phyloP scores from a whole-genome alignment of 495 filamentous ascomycete species.

The Aspergillus bridgeri region DNA sequence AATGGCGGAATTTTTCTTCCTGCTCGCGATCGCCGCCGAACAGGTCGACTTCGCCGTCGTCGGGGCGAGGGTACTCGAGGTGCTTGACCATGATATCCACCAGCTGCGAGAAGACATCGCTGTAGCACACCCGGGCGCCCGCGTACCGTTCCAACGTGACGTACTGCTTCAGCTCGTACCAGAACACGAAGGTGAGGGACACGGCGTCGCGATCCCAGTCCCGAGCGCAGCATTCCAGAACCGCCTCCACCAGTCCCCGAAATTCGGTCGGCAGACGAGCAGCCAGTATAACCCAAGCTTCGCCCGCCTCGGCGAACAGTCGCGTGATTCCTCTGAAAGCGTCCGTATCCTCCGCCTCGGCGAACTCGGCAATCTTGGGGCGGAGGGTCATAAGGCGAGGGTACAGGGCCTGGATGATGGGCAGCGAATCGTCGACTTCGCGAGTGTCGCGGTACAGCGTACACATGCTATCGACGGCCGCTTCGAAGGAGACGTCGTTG shows the following conservation, averaged over 20 bases:
- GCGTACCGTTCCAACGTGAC: slow-evolving; percentile 84
- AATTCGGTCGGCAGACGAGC: slow-evolving; percentile 79
- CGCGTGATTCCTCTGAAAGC: slow-evolving; percentile 82
- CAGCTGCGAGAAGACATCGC: slow-evolving; percentile 77
- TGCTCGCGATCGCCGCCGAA: slow-evolving; percentile 95
- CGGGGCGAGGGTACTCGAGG: slow-evolving; percentile 80
- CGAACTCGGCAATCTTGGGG: slow-evolving; percentile 72
- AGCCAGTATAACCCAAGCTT: slow-evolving; percentile 88
- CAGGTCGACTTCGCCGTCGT: slow-evolving; percentile 73
- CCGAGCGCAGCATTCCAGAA: slow-evolving; percentile 82
- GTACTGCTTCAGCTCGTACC: slow-evolving; percentile 98
- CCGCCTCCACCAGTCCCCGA: slow-evolving; percentile 78
- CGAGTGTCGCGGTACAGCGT: slow-evolving; percentile 88
- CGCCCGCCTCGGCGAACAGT: slow-evolving; percentile 89
- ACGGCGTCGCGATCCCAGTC: slow-evolving; percentile 89
- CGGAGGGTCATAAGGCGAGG: slow-evolving; percentile 74
- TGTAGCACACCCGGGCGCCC: slow-evolving; percentile 68
- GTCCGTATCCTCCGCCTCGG: slow-evolving; percentile 79
- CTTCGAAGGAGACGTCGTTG: slow-evolving; percentile 72
- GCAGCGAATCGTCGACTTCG: slow-evolving; percentile 79
- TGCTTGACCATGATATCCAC: slow-evolving; percentile 94
- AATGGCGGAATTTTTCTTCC: slow-evolving; percentile 96
- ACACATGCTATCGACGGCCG: slow-evolving; percentile 90
- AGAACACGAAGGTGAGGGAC: slow-evolving; percentile 89
- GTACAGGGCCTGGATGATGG: slow-evolving; percentile 79